Percentiles rank a stretch among this genome's conserved stretches.
These are phyloP conservation scores for Paraconiothyrium brasiliense DNA, from an alignment of 2,329 filamentous ascomycete species.

Conservation along the genomic window DNA sequence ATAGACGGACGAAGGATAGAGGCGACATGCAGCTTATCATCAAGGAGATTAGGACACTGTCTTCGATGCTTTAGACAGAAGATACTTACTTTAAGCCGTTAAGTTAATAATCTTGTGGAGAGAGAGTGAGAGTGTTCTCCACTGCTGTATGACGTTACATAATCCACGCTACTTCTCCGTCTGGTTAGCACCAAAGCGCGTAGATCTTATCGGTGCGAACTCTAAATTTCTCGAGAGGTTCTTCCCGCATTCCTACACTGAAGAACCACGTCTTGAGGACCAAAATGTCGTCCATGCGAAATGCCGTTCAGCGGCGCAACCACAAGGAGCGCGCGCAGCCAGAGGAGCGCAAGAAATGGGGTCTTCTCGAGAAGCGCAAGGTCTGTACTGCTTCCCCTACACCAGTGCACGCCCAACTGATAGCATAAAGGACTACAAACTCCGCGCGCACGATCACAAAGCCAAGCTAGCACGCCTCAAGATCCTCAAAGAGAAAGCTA, in stretches of 20 bases:
- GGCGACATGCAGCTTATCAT: background rate
- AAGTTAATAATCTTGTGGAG: too few species aligned
- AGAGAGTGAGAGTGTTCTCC: too few species aligned
- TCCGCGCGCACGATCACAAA: slow-evolving; percentile 71
- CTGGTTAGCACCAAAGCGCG: background rate
- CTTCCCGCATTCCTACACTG: background rate
- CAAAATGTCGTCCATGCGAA: slow-evolving; percentile 47
- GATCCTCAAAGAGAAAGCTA: slow-evolving; percentile 67
- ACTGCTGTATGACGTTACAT: background rate
- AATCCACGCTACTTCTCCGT: background rate
- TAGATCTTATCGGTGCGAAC: slow-evolving; percentile 6
- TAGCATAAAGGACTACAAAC: slow-evolving; percentile 65
- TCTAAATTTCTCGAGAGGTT: slow-evolving; percentile 8
- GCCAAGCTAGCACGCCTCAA: slow-evolving; percentile 68
- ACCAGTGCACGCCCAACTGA: background rate
- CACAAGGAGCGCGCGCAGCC: slow-evolving; percentile 93
- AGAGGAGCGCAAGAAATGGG: slow-evolving; percentile 82
- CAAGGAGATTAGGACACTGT: background rate
- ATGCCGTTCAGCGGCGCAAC: slow-evolving; percentile 73
- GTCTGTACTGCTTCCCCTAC: slow-evolving; percentile 9
- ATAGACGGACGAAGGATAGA: background rate
- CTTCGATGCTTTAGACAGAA: background rate
- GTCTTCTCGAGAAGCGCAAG: slow-evolving; percentile 95
- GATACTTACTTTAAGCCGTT: too few species aligned
- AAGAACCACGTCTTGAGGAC: background rate